These are phyloP conservation scores for Rhododendron simsii DNA, from an alignment of 148 eudicot species.

Conservation along the genomic window DNA sequence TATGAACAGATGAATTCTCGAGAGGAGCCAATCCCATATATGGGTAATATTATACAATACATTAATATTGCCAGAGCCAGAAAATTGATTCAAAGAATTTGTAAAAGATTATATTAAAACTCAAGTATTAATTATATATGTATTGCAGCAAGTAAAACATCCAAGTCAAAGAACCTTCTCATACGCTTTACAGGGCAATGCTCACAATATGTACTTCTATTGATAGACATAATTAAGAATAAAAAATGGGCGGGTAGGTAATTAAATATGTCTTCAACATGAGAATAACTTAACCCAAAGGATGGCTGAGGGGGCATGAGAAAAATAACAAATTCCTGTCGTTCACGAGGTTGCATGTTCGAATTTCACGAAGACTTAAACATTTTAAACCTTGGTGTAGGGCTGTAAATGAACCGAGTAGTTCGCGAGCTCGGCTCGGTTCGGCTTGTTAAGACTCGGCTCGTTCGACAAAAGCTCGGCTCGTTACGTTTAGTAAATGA, in stretches of 20 bases:
- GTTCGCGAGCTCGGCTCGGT: no score
- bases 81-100: no score
- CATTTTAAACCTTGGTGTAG: no score
- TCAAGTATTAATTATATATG: no score
- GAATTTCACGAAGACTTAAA: no score
- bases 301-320: not conserved
- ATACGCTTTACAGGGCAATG: not conserved
- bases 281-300: not conserved
- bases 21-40: not conserved
- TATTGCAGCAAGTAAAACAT: not conserved
- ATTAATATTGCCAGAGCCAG: not conserved
- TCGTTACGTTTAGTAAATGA: no score
- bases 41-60: no score
- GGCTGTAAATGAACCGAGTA: no score
- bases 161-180: not conserved
- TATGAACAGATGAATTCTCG: not conserved
- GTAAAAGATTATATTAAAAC: not conserved
- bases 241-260: not conserved
- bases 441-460: no score
- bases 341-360: not conserved
- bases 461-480: no score
- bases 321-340: no score
- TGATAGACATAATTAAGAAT: not conserved
- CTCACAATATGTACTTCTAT: not conserved
- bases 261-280: not conserved